A percentile compares a stretch with the other conserved stretches of the same genome.
Evolutionary conservation across 495 filamentous ascomycete genomes (phyloP).

Genomic region (Podospora pseudoanserina): DNA sequence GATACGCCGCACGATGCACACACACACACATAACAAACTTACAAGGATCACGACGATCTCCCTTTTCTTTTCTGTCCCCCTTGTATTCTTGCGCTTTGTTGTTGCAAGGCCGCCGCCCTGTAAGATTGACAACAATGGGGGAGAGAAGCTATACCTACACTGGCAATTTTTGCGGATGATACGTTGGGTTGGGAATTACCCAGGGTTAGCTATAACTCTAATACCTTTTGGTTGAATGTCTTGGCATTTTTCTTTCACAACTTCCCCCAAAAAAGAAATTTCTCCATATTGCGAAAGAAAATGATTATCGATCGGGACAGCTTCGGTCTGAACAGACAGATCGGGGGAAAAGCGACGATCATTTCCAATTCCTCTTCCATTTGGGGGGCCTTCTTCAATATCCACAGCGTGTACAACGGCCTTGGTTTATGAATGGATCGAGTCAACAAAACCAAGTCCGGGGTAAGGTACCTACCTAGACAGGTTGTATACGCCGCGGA

Average conservation of each 20-base stretch:
- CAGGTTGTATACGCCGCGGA: too few species aligned
- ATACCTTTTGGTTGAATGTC: background rate
- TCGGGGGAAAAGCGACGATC: background rate
- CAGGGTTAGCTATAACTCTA: too few species aligned
- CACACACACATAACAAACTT: background rate
- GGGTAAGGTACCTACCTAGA: too few species aligned
- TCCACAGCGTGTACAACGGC: background rate
- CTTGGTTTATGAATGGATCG: too few species aligned
- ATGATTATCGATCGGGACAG: constrained; percentile 10
- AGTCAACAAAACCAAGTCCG: too few species aligned
- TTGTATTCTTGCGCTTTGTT: background rate
- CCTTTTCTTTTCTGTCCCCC: background rate
- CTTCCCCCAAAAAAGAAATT: background rate
- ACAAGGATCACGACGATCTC: constrained; percentile 9
- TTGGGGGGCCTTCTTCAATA: background rate
- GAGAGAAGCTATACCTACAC: background rate
- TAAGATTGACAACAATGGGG: background rate
- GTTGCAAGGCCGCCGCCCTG: background rate
- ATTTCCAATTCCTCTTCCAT: background rate
- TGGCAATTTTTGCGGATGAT: background rate
- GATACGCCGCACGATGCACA: background rate
- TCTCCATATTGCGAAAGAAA: background rate
- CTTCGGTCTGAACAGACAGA: constrained; percentile 2
- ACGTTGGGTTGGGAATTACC: background rate
- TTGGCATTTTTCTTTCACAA: background rate